A percentile compares a stretch with the other conserved stretches of the same genome.
Conservation (phyloP, 495 filamentous ascomycete species). For the Tuber magnatum region DNA sequence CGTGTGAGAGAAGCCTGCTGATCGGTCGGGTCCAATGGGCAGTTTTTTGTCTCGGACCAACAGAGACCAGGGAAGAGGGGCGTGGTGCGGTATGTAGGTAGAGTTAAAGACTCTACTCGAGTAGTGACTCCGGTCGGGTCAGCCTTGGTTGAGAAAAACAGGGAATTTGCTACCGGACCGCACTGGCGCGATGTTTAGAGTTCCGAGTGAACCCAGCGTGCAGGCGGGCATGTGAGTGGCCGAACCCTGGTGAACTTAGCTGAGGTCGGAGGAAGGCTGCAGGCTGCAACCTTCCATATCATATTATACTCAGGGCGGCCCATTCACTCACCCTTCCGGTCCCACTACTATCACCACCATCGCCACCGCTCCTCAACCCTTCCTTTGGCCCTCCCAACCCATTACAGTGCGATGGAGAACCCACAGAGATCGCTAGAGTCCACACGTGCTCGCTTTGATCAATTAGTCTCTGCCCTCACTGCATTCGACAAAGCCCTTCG, state of each 20-base stretch:
- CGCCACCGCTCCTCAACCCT: neutral
- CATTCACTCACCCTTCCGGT: neutral
- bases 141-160: neutral
- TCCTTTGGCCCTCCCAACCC: neutral
- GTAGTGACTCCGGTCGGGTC: neutral
- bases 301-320: neutral
- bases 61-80: neutral
- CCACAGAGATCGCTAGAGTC: slow-evolving; percentile 53
- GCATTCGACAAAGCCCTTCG: slow-evolving; percentile 51
- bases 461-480: slow-evolving; percentile 52
- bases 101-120: neutral
- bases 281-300: neutral
- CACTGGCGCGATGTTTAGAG: neutral
- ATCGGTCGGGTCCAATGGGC: neutral
- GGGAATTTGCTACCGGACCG: neutral
- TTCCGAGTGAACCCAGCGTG: neutral
- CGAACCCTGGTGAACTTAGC: neutral
- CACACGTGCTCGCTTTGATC: slow-evolving; percentile 55
- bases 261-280: neutral
- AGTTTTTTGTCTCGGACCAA: neutral
- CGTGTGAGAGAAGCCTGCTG: neutral
- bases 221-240: neutral
- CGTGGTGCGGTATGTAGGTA: neutral
- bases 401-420: slow-evolving; percentile 27
- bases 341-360: neutral